phyloP scores from a whole-genome alignment of 495 filamentous ascomycete species.

The Penicillium roqueforti region DNA sequence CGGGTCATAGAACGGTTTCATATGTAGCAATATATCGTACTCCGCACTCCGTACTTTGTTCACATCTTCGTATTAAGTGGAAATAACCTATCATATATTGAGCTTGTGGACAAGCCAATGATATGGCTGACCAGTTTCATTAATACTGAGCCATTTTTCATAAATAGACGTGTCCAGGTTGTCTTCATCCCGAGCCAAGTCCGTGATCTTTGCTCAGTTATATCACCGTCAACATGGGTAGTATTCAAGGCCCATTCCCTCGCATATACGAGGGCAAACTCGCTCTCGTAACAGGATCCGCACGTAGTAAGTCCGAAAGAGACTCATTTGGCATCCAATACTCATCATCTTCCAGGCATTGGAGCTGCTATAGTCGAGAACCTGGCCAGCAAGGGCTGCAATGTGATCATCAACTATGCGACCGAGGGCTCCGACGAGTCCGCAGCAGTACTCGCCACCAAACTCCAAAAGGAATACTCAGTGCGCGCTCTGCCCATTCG shows the following conservation, averaged over 20 bases:
- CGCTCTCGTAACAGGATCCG: conserved; percentile 5
- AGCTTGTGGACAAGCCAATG: no score
- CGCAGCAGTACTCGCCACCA: not conserved
- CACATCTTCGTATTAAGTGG: no score
- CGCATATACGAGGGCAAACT: conserved; percentile 1
- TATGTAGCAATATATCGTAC: no score
- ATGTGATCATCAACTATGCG: conserved; percentile 6
- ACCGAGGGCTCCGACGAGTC: not conserved
- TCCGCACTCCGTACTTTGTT: no score
- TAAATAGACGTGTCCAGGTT: no score
- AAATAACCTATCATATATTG: no score
- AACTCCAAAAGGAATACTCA: not conserved
- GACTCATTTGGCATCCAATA: not conserved
- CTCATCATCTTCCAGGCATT: conserved; percentile 1
- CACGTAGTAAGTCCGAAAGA: not conserved
- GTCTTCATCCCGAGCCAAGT: no score
- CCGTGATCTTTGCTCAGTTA: no score
- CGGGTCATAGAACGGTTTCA: no score
- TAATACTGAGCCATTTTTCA: no score
- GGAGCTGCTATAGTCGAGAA: conserved; percentile 5
- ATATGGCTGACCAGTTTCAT: no score
- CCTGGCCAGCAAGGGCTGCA: conserved; percentile 10
- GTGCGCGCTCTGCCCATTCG: not conserved
- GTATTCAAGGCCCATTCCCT: not conserved
- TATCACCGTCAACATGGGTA: no score